Evolutionary conservation across 2,329 filamentous ascomycete genomes (phyloP).

Genomic region (Monilinia polystroma): DNA sequence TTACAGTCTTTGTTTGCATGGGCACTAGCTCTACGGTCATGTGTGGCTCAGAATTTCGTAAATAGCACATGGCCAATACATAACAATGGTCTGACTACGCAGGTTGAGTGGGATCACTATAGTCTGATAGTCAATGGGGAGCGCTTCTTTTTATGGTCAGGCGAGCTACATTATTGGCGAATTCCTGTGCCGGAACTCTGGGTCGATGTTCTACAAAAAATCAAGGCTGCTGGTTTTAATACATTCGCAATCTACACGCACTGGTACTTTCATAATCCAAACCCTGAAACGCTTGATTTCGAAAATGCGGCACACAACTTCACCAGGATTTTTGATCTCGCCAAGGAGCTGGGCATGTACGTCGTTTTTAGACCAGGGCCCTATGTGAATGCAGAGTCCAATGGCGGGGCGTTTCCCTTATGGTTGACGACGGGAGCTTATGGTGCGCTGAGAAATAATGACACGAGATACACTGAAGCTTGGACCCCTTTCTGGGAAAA

Average conservation of each 20-base stretch:
- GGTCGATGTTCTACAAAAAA: slow-evolving; percentile 76
- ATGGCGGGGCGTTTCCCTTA: slow-evolving; percentile 59
- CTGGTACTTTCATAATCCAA: slow-evolving; percentile 61
- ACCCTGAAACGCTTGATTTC: slow-evolving; percentile 68
- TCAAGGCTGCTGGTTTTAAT: slow-evolving; percentile 73
- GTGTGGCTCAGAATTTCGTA: slow-evolving; percentile 16
- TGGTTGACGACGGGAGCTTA: slow-evolving; percentile 63
- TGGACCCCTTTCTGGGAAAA: slow-evolving; percentile 55
- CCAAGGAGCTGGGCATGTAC: slow-evolving; percentile 69
- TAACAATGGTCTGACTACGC: slow-evolving; percentile 21
- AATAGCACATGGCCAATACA: slow-evolving; percentile 19
- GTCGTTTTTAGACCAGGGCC: slow-evolving; percentile 70
- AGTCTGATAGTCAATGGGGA: slow-evolving; percentile 20
- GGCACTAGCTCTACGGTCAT: slow-evolving; percentile 11
- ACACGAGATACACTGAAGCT: slow-evolving; percentile 52
- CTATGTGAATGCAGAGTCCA: slow-evolving; percentile 64
- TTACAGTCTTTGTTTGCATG: slow-evolving; percentile 11
- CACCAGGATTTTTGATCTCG: slow-evolving; percentile 70
- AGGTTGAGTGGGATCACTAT: slow-evolving; percentile 23
- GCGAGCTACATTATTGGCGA: slow-evolving; percentile 51
- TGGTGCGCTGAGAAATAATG: slow-evolving; percentile 52
- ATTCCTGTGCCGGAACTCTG: slow-evolving; percentile 61
- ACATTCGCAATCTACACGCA: slow-evolving; percentile 75
- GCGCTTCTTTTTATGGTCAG: slow-evolving; percentile 20
- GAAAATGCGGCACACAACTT: slow-evolving; percentile 57